These are phyloP conservation scores for Neolentinus lepideus DNA, from an alignment of 1,284 basidiomycete species.

Conservation along the genomic window DNA sequence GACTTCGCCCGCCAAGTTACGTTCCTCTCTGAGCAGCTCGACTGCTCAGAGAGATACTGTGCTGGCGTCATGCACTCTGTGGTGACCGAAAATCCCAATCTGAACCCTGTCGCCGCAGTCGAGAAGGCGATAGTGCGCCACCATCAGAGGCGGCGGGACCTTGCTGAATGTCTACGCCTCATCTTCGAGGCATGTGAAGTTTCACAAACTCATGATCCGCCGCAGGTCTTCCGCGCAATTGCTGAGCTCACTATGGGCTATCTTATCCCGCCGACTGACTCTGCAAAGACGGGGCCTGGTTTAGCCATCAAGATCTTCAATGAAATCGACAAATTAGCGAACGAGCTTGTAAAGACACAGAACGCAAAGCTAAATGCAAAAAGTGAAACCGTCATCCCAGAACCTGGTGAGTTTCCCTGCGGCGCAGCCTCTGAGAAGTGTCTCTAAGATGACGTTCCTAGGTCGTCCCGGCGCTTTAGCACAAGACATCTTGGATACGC, in stretches of 20 bases:
- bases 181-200: constrained; percentile 39
- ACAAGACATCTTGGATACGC: constrained; percentile 55
- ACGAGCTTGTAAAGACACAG: constrained; percentile 44
- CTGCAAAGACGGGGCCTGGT: constrained; percentile 32
- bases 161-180: constrained; percentile 57
- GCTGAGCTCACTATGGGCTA: constrained; percentile 47
- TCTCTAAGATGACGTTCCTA: constrained; percentile 13
- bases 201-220: constrained; percentile 31
- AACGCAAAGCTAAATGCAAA: constrained; percentile 52
- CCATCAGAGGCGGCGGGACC: constrained; percentile 57
- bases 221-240: constrained; percentile 39
- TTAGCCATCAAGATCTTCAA: constrained; percentile 42
- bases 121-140: constrained; percentile 61
- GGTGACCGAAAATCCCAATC: constrained; percentile 57
- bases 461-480: constrained; percentile 44
- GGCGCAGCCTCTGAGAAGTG: constrained; percentile 8
- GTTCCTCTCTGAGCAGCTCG: constrained; percentile 71
- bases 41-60: constrained; percentile 70
- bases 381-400: constrained; percentile 49
- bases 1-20: constrained; percentile 71
- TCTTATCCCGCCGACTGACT: constrained; percentile 31
- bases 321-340: constrained; percentile 53
- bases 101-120: constrained; percentile 44
- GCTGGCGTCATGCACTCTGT: constrained; percentile 63
- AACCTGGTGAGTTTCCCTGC: constrained; percentile 35